Conservation (phyloP, 2,329 filamentous ascomycete species). For the Ascochyta koolunga region DNA sequence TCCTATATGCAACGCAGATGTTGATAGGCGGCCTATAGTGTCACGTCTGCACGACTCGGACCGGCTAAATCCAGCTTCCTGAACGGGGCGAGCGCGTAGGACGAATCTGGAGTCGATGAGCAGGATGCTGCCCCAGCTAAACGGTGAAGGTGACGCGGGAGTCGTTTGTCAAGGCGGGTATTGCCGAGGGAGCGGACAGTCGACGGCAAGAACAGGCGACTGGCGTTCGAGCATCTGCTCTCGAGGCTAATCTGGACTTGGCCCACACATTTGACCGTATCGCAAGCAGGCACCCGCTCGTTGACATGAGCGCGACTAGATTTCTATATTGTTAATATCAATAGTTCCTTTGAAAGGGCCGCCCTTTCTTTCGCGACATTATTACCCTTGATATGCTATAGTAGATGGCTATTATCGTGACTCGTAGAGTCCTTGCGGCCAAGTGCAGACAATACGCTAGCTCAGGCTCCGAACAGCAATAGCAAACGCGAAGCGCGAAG, state of each 20-base stretch:
- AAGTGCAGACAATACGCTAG: constrained; percentile 2
- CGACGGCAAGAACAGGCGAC: constrained; percentile 5
- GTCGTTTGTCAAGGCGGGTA: neutral
- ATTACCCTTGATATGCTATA: constrained; percentile 2
- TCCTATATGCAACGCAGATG: constrained; percentile 2
- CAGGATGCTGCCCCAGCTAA: constrained; percentile 1
- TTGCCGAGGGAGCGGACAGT: constrained; percentile 1
- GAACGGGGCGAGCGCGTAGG: constrained; percentile 7
- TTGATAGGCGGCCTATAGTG: constrained; percentile 16
- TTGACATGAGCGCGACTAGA: neutral
- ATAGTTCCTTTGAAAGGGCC: neutral
- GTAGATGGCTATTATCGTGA: constrained; percentile 2
- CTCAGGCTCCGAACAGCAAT: neutral
- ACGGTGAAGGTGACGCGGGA: constrained; percentile 4
- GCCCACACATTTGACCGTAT: neutral
- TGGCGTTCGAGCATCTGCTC: neutral
- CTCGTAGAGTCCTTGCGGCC: neutral
- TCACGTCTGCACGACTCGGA: constrained; percentile 8
- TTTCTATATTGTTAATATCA: neutral
- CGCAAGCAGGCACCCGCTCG: constrained; percentile 1
- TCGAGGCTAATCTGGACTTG: neutral
- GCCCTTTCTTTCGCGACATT: neutral
- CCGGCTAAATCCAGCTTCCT: constrained; percentile 6
- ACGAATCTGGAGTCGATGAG: constrained; percentile 2
- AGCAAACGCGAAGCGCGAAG: constrained; percentile 6